Conservation (phyloP, 148 eudicot species). For the Vaccinium corymbosum region DNA sequence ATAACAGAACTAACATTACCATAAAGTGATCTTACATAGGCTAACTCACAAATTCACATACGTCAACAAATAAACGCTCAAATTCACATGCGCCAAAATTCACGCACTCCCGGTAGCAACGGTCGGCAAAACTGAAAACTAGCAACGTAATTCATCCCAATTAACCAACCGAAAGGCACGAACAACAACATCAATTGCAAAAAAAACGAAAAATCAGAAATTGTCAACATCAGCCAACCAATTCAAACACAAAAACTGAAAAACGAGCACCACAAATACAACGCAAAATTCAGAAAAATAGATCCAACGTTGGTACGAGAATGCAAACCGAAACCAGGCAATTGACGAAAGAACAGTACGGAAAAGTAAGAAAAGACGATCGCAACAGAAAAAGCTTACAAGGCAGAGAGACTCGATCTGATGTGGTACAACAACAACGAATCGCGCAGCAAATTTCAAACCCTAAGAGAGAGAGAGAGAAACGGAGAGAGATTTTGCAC, state of each 20-base stretch:
- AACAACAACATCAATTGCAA: not conserved
- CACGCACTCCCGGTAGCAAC: not conserved
- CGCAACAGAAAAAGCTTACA: constrained; percentile 20
- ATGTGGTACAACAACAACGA: not conserved
- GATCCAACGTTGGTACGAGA: not conserved
- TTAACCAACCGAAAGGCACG: constrained; percentile 10
- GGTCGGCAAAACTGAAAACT: not conserved
- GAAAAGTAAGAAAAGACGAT: not conserved
- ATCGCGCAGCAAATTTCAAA: constrained; percentile 6
- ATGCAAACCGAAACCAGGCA: not conserved
- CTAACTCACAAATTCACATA: not conserved
- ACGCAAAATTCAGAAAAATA: not conserved
- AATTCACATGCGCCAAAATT: not conserved
- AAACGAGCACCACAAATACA: not conserved
- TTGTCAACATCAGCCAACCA: not conserved
- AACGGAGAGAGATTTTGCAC: not conserved
- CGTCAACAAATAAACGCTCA: not conserved
- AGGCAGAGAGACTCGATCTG: constrained; percentile 27
- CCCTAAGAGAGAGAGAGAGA: constrained; percentile 17
- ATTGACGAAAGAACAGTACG: not conserved
- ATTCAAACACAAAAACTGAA: not conserved
- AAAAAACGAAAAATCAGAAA: not conserved
- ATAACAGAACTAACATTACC: not conserved
- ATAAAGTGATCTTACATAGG: not conserved
- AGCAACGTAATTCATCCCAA: not conserved